A percentile compares a stretch with the other conserved stretches of the same genome.
These are phyloP conservation scores for Cytidiella melzeri DNA, from an alignment of 768 basidiomycete genomes.

Conservation along the genomic window DNA sequence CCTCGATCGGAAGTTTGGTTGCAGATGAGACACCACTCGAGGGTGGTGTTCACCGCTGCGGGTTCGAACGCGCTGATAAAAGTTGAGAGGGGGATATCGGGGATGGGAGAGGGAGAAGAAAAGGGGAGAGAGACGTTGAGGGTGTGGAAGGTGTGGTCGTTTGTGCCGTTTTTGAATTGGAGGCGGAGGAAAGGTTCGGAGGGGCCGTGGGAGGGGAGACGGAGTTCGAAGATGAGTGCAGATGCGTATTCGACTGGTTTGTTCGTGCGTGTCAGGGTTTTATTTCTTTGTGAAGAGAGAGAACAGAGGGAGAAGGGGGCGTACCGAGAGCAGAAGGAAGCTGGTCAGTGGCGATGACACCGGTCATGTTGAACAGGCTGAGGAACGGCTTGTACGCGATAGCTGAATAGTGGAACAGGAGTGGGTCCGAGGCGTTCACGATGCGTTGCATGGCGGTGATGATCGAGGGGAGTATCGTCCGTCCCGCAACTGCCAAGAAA, in stretches of 20 bases:
- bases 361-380: conserved; percentile 74
- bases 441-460: conserved; percentile 48
- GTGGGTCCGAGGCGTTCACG: conserved; percentile 40
- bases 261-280: background rate
- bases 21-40: conserved; percentile 56
- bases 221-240: conserved; percentile 53
- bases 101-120: conserved; percentile 30
- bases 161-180: conserved; percentile 66
- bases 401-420: conserved; percentile 54
- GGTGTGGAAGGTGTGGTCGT: conserved; percentile 37
- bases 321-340: conserved; percentile 56
- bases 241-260: conserved; percentile 55
- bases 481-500: conserved; percentile 49
- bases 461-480: conserved; percentile 56
- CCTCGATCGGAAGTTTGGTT: conserved; percentile 51
- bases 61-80: conserved; percentile 44
- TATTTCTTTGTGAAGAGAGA: background rate
- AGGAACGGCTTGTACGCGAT: conserved; percentile 76
- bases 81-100: conserved; percentile 48
- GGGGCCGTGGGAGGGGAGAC: conserved; percentile 38
- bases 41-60: conserved; percentile 42
- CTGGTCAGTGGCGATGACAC: conserved; percentile 42
- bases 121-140: conserved; percentile 35
- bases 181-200: conserved; percentile 46
- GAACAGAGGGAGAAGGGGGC: too few species aligned